Evolutionary conservation across 306 rosid genomes (phyloP), one percentile per base, ranked within the genome.

Genomic region (Prosopis cineraria): DNA sequence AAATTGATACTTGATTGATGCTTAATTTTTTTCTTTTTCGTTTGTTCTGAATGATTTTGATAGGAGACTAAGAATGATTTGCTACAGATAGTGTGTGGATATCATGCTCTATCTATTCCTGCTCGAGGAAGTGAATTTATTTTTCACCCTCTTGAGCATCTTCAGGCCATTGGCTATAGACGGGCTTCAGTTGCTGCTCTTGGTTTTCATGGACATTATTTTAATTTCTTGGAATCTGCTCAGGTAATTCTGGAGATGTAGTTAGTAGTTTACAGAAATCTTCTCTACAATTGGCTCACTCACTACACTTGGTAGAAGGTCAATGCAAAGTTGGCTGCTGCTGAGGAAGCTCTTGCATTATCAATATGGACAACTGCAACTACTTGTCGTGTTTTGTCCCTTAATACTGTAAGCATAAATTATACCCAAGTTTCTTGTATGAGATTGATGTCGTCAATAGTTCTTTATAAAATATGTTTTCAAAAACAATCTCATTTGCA

Each of bases 111-210:
- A 81, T 86, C 90, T 76, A 81, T 91, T 71, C 99, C 97, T 13
- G 70, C 85, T 50, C 83, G 85, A 72, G 99, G 98, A 84, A 83
- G 84, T 68, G 87, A 84, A 76, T 65, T 91, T 68, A 55, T 85
- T 50, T 93, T 93, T 87, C 97, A 86, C 83, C 99, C 99, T 79
- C 96, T 92, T 55, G 98, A 91, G 62, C 97, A 95, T 79, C 89
- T 95, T 75, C 99, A 93, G 84, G 81, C 94, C 81, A 89, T 90
- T 70, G 87, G 84, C 76, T 95, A 93, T 74, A 82, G 82, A 58
- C 80, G 99, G 68, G 82, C 90, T 78, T 80, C 98, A 71, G 84
- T 85, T 79, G 55, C 90, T 78, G 69, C 85, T 60, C 91, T 93
- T 79, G 94, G 90, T 75, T 84, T 93, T 65, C 67, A 41, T 13